Conservation (phyloP, 2,329 filamentous ascomycete species). For the Periconia digitata region DNA sequence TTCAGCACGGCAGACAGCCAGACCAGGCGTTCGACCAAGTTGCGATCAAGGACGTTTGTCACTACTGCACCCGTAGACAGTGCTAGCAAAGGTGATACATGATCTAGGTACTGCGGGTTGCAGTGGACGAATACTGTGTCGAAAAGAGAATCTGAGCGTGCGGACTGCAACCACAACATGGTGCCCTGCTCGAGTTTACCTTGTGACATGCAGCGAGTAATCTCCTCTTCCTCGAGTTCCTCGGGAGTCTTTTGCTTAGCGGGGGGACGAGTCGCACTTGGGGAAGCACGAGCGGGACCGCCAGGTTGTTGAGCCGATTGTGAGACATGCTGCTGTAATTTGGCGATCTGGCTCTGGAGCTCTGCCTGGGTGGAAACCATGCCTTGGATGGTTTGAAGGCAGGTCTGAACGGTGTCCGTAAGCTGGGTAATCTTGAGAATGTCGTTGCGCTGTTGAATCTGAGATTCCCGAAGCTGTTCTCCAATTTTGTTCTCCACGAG, state of each 20-base stretch:
- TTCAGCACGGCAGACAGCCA: conserved; percentile 61
- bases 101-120: conserved; percentile 58
- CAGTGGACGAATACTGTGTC: conserved; percentile 62
- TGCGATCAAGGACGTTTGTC: conserved; percentile 57
- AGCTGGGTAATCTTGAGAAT: conserved; percentile 72
- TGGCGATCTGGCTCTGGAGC: conserved; percentile 61
- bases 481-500: conserved; percentile 67
- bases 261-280: conserved; percentile 41
- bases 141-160: conserved; percentile 61
- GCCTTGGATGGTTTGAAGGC: conserved; percentile 68
- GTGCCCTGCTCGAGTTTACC: conserved; percentile 53
- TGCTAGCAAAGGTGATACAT: conserved; percentile 59
- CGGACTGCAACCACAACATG: conserved; percentile 63
- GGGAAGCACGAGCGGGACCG: conserved; percentile 14
- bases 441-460: conserved; percentile 56
- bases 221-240: conserved; percentile 61
- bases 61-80: conserved; percentile 66
- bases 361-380: conserved; percentile 70
- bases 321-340: conserved; percentile 46
- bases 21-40: conserved; percentile 56
- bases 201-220: conserved; percentile 64
- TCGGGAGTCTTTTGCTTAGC: conserved; percentile 51
- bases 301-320: conserved; percentile 22
- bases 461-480: conserved; percentile 54
- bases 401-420: conserved; percentile 64